These are phyloP conservation scores for Cryphonectria japonica DNA, from an alignment of 2,329 filamentous ascomycete species.

Conservation along the genomic window DNA sequence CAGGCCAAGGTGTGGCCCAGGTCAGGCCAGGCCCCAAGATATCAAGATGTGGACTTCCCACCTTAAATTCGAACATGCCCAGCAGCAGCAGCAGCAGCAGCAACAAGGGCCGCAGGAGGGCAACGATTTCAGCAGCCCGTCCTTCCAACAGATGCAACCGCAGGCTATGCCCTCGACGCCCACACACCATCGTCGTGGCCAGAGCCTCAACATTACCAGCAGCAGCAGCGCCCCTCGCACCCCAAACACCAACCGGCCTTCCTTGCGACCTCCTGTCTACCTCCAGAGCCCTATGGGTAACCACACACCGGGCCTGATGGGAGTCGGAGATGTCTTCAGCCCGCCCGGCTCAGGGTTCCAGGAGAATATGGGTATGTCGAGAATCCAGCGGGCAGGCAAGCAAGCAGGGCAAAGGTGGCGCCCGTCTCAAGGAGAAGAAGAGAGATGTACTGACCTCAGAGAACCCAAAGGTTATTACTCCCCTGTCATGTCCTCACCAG, in stretches of 20 bases:
- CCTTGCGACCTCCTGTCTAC: constrained; percentile 27
- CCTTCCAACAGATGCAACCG: constrained; percentile 26
- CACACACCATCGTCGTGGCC: constrained; percentile 27
- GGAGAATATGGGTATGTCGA: constrained; percentile 29
- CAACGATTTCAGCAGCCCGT: constrained; percentile 27
- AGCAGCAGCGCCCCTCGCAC: constrained; percentile 26
- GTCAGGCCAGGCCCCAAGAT: constrained; percentile 8
- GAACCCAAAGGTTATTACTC: constrained; percentile 25
- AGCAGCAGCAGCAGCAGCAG: constrained; percentile 19
- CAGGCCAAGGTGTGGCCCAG: constrained; percentile 2
- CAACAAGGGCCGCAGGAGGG: constrained; percentile 14
- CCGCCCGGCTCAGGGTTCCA: constrained; percentile 19
- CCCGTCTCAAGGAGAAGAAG: not conserved
- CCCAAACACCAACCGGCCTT: constrained; percentile 20
- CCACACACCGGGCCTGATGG: constrained; percentile 25
- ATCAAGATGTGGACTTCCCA: constrained; percentile 29
- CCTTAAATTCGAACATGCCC: constrained; percentile 28
- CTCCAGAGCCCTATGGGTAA: constrained; percentile 29
- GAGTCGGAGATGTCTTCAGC: constrained; percentile 28
- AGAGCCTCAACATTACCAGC: constrained; percentile 26
- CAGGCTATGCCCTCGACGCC: constrained; percentile 27
- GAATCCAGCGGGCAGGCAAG: not conserved
- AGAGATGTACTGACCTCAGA: constrained; percentile 7
- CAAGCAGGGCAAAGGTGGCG: not conserved
- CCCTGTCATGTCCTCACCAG: constrained; percentile 25